These are phyloP conservation scores for Vitis amurensis DNA, from an alignment of 164 flowering plant species.

Conservation along the genomic window DNA sequence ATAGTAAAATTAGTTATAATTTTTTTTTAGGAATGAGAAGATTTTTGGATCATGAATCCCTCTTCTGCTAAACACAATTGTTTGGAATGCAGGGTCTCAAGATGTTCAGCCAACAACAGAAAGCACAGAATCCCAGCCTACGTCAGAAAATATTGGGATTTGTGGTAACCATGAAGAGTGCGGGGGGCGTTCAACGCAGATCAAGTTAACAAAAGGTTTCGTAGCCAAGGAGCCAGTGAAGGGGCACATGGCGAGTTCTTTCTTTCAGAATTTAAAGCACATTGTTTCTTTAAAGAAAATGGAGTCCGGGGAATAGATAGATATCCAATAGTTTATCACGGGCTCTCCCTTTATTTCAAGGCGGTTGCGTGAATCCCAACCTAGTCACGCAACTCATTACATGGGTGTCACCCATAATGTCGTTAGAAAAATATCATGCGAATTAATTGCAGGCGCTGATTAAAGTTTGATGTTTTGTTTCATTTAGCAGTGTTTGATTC, in stretches of 20 bases:
- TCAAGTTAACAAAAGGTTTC: conserved; percentile 88
- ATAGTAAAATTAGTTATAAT: too few species aligned
- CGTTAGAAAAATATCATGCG: too few species aligned
- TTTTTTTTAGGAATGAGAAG: too few species aligned
- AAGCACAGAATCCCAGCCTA: conserved; percentile 1
- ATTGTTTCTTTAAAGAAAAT: conserved; percentile 19
- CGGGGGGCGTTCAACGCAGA: conserved; percentile 48
- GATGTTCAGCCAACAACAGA: conserved; percentile 38
- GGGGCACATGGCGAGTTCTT: conserved; percentile 90
- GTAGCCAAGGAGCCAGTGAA: conserved; percentile 89
- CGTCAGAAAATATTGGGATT: conserved; percentile 36
- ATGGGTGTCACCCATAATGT: too few species aligned
- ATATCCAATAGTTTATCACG: too few species aligned
- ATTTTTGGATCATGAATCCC: not conserved
- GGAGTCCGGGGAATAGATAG: not conserved
- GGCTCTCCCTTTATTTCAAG: too few species aligned
- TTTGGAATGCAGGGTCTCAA: conserved; percentile 54
- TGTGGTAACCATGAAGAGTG: conserved; percentile 74
- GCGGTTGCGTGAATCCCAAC: too few species aligned
- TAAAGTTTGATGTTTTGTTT: too few species aligned
- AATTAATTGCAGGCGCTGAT: too few species aligned
- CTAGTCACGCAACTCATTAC: too few species aligned
- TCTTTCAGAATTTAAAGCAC: conserved; percentile 19
- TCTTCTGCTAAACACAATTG: not conserved
- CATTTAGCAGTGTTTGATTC: too few species aligned